Evolutionary conservation across 345 rosid genomes (phyloP).

Genomic region (Murraya koenigii): DNA sequence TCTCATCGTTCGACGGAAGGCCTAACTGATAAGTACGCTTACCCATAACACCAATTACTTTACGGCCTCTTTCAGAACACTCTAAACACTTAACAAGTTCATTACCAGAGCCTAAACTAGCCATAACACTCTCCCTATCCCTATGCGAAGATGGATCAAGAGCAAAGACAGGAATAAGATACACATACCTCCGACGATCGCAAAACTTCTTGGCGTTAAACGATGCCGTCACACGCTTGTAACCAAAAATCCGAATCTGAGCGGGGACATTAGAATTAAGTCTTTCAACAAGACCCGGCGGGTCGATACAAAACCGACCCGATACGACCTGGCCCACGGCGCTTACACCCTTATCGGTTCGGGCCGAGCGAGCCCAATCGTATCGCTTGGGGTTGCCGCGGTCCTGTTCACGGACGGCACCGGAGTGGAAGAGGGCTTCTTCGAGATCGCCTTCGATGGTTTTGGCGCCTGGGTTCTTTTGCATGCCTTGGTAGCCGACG

Average conservation of each 20-base stretch:
- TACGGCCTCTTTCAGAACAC: slow-evolving; percentile 83
- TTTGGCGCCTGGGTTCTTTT: slow-evolving; percentile 91
- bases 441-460: slow-evolving; percentile 97
- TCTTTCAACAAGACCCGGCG: slow-evolving; percentile 83
- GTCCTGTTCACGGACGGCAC: slow-evolving; percentile 86
- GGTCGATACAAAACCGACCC: slow-evolving; percentile 84
- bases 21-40: slow-evolving; percentile 42
- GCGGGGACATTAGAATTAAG: slow-evolving; percentile 54
- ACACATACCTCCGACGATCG: slow-evolving; percentile 92
- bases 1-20: slow-evolving; percentile 34
- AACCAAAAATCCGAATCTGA: slow-evolving; percentile 79
- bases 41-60: slow-evolving; percentile 66
- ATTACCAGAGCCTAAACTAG: slow-evolving; percentile 61
- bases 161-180: slow-evolving; percentile 83
- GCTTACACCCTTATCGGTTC: slow-evolving; percentile 94
- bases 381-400: slow-evolving; percentile 60
- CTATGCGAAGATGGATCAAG: slow-evolving; percentile 71
- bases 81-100: slow-evolving; percentile 78
- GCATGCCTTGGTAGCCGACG: slow-evolving; percentile 99
- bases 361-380: slow-evolving; percentile 94
- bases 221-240: slow-evolving; percentile 69
- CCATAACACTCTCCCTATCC: slow-evolving; percentile 79
- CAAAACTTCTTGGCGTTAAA: slow-evolving; percentile 84
- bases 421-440: slow-evolving; percentile 80
- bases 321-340: slow-evolving; percentile 97